Evolutionary conservation across 768 basidiomycete genomes (phyloP).

Genomic region (Obba rivulosa): DNA sequence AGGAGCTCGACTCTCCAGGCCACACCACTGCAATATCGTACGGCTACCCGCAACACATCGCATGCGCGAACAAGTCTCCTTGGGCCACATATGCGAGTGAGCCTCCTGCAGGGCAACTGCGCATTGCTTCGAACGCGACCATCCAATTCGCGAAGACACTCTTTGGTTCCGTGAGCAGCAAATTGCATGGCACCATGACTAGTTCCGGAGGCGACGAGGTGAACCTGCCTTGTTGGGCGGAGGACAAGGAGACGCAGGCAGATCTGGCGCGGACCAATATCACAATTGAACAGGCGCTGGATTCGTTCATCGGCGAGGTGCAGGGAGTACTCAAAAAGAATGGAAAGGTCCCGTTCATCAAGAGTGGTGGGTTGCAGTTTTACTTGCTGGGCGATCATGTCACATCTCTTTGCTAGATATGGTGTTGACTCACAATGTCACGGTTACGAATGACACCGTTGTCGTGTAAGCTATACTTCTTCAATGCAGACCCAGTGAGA

Average conservation of each 20-base stretch:
- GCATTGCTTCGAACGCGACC: constrained; percentile 57
- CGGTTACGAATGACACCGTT: constrained; percentile 35
- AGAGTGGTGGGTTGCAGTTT: constrained; percentile 50
- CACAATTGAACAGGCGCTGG: constrained; percentile 61
- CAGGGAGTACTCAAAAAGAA: constrained; percentile 48
- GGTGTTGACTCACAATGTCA: constrained; percentile 32
- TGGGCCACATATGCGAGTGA: constrained; percentile 60
- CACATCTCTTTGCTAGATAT: constrained; percentile 13
- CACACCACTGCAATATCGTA: constrained; percentile 64
- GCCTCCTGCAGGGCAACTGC: constrained; percentile 81
- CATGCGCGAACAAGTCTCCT: constrained; percentile 53
- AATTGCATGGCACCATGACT: constrained; percentile 57
- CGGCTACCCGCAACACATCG: constrained; percentile 70
- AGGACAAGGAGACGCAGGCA: constrained; percentile 55
- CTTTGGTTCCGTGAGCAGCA: constrained; percentile 45
- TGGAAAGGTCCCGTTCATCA: constrained; percentile 77
- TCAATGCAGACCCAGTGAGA: too few relatives aligned
- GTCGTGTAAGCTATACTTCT: constrained; percentile 42
- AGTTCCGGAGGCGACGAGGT: constrained; percentile 83
- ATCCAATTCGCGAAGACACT: constrained; percentile 54
- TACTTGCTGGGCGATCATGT: neutral
- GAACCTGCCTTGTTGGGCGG: constrained; percentile 58
- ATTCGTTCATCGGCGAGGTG: constrained; percentile 52
- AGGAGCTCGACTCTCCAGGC: constrained; percentile 84
- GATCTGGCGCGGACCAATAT: constrained; percentile 43